phyloP scores from a whole-genome alignment of 2,329 filamentous ascomycete genomes.

The Pseudocercospora crystallina region DNA sequence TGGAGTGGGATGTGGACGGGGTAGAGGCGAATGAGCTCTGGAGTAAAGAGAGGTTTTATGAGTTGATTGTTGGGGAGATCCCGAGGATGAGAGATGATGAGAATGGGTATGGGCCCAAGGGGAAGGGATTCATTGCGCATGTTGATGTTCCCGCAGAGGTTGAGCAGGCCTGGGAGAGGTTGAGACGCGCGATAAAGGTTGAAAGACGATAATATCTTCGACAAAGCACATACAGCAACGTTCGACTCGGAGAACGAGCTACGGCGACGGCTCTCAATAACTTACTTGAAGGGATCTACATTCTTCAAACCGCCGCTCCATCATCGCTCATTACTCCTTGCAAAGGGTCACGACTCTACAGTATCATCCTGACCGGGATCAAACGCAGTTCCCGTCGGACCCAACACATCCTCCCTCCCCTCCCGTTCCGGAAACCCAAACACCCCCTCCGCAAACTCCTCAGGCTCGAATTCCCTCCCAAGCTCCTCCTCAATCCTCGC shows the following conservation, averaged over 20 bases:
- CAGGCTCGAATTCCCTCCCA: background rate
- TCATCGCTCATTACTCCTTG: too few relatives aligned
- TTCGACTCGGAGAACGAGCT: too few relatives aligned
- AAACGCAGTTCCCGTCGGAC: too few relatives aligned
- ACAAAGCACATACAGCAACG: too few relatives aligned
- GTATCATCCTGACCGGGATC: too few relatives aligned
- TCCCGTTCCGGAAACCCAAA: background rate
- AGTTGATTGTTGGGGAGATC: slow-evolving; percentile 46
- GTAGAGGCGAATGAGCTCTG: slow-evolving; percentile 32
- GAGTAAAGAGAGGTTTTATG: slow-evolving; percentile 41
- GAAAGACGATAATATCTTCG: background rate
- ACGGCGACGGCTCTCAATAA: too few relatives aligned
- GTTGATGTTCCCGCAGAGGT: slow-evolving; percentile 43
- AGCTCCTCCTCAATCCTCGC: background rate
- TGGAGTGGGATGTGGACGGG: slow-evolving; percentile 11
- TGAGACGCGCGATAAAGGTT: background rate
- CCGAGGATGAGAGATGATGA: slow-evolving; percentile 45
- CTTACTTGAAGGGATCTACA: too few relatives aligned
- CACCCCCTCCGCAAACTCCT: background rate
- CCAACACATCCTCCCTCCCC: background rate
- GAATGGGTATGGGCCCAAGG: slow-evolving; percentile 46
- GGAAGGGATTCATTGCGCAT: slow-evolving; percentile 46
- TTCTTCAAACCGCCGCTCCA: too few relatives aligned
- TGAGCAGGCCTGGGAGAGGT: slow-evolving; percentile 29
- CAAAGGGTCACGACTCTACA: too few relatives aligned